Base-by-base conservation (phyloP, 257 asterid genomes). In the Salvia splendens region DNA sequence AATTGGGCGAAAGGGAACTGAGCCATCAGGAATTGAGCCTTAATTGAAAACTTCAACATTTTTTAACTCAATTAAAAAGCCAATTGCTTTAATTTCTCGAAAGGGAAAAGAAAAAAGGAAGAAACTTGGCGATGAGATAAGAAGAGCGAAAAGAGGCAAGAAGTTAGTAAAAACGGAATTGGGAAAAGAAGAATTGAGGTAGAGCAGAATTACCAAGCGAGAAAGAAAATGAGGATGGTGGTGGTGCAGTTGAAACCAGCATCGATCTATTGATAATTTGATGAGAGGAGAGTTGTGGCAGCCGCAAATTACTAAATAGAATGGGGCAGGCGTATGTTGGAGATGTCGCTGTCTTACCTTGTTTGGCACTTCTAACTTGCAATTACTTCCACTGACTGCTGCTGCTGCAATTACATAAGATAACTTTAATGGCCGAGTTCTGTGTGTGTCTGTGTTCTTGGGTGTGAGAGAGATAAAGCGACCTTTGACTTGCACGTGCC, bases 241-340 rank as follows among this genome's bases (percentile, higher is more conserved):
- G 35, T 4, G 75, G 36, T 49, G 78, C n/a, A 24, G 73, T 67
- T 7, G 78, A 73, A 61, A 61, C 68, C 45, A 75, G 72, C 79
- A 75, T 75, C 35, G 79, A 69, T 68, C 69, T 60, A 62, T 35
- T 41, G 73, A 61, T 24, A 47, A 14, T 10, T 8, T 17, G 14
- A 33, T 51, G 40, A 28, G n/a, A 56, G 67, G 54, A 43, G 61
- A 58, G 30, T 7, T 67, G 53, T 11, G n/a, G 58, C 16, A 52
- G 61, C 73, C 65, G 66, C 70, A 68, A 42, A 60, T 12, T 42
- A 20, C 2, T 20, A 4, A 24, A 54, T 47, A 20, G 70, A 43
- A 67, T 53, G 65, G 51, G 58, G 4, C 49, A 40, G 56, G 11
- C 57, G 50, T 56, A 58, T 55, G 7, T 14, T 43, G 75, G 11